A percentile compares a stretch with the other conserved stretches of the same genome.
Conservation (phyloP, 164 flowering plant genomes). For the Umbellularia californica region DNA sequence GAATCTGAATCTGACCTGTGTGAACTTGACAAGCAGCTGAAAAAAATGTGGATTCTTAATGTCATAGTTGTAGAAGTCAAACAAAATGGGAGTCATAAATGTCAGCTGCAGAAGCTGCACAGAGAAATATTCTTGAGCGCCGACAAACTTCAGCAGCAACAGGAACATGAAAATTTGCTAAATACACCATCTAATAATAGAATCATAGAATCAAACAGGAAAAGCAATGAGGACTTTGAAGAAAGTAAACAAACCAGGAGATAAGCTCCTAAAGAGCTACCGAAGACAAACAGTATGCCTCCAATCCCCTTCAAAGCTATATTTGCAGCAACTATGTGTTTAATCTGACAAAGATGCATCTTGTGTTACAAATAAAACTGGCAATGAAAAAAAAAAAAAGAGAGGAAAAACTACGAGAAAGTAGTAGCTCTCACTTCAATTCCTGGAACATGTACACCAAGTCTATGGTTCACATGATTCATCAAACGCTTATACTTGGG, state of each 20-base stretch:
- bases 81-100: not conserved
- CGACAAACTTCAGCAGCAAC: too few relatives aligned
- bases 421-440: constrained; percentile 7
- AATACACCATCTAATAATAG: too few relatives aligned
- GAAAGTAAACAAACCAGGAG: constrained; percentile 36
- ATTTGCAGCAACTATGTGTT: constrained; percentile 36
- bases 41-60: not conserved
- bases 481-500: constrained; percentile 35
- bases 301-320: constrained; percentile 58
- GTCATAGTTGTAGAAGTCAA: not conserved
- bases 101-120: not conserved
- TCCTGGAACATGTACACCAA: constrained; percentile 5
- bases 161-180: too few relatives aligned
- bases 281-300: constrained; percentile 50
- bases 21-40: not conserved
- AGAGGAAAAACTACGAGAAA: not conserved
- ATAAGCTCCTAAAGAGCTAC: constrained; percentile 52
- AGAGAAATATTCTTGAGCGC: not conserved
- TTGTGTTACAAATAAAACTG: not conserved
- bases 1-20: not conserved
- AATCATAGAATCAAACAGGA: too few relatives aligned
- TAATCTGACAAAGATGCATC: constrained; percentile 28
- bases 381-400: not conserved
- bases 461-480: constrained; percentile 16
- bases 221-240: not conserved